Base-by-base conservation (phyloP, 371 early-diverging fungal genomes). In the Mortierella sp. region DNA sequence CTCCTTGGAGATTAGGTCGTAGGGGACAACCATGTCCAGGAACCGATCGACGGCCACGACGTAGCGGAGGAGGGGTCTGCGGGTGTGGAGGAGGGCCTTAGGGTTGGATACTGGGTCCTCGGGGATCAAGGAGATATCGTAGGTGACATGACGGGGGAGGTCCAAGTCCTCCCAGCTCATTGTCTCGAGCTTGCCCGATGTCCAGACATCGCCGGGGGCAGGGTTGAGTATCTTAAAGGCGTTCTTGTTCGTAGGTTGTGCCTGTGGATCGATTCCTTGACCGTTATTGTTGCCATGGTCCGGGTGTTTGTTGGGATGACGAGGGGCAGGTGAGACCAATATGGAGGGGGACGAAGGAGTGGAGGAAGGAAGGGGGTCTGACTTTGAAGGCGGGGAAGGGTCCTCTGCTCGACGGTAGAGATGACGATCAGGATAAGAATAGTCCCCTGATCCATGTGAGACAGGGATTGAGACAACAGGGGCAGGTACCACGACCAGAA, bases 111-210 rank as follows among this genome's bases (percentile, higher is more conserved):
- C 61, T 69, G 70, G 66, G 2, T 78, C 78, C 13, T 44, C 76
- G 0, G 78, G 83, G 63, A 78, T 71, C 0, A 82, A 8, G n/a
- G 72, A 53, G 19, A 78, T 47, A 39, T 79, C 83, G 40, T 73
- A 53, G 10, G 83, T 82, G 37, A 78, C 64, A 4, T 22, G 24
- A 19, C 29, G 43, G n/a, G 83, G 78, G 14, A 77, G 74, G 3
- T 74, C 44, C 0, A 19, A 5, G 47, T 68, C 67, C 1, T 31
- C 26, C 83, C 79, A 83, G 24, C 65, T 78, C n/a, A 78, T 39
- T 2, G 53, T 61, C 22, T 50, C 55, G 10, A 48, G 2, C 7
- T 43, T 63, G 8, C 83, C 83, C 1, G 83, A 78, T 13, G 64
- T 64, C 83, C 83, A 82, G 52, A 66, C 48, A 26, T 55, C 73